Evolutionary conservation across 345 rosid genomes (phyloP), one percentile per base, ranked within the genome.

Genomic region (Chamaenerion angustifolium): DNA sequence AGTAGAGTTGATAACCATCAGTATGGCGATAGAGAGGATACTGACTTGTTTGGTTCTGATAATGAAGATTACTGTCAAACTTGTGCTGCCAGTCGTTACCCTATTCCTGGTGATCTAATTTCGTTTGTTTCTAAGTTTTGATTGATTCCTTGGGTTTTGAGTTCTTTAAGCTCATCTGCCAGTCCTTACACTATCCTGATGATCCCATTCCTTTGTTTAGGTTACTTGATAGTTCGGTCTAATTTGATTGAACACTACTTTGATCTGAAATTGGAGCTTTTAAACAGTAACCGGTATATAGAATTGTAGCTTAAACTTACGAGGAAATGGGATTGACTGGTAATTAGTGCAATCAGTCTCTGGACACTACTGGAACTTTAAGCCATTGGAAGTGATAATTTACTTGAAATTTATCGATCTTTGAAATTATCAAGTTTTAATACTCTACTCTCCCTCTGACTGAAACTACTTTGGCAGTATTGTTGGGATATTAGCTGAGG

Each of bases 41-140:
- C 53, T 17, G 96, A 93, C 75, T 83, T 88, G 43, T 93, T 88
- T 68, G 96, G 88, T 8, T 76, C 94, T 58, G 96, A 85, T 66
- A 84, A 85, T 53, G 86, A 82, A 72, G 95, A 80, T 51, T 88
- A 88, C 64, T 77, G 79, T 49, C 84, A 81, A 60, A 88, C 99
- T 47, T 68, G 64, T 51, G 86, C 86, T 11, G 56, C 51, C 19
- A 85, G 86, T 59, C 78, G 76, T 37, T 73, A 57, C 64, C 45
- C 84, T 4, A 82, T 88, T 54, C 96, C 99, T 10, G 94, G 98
- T 82, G 64, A 31, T 31, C 37, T 8, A 31, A 31, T 31, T 31
- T 31, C 37, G 3, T 31, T 7, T 31, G 37, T 31, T 31, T 3
- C 37, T 31, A 57, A 43, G 42, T 59, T 19, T 6, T 25, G 57